Percentiles rank a stretch among this genome's conserved stretches.
These are phyloP conservation scores for Sarocladium strictum DNA, from an alignment of 2,329 filamentous ascomycete species.

Conservation along the genomic window DNA sequence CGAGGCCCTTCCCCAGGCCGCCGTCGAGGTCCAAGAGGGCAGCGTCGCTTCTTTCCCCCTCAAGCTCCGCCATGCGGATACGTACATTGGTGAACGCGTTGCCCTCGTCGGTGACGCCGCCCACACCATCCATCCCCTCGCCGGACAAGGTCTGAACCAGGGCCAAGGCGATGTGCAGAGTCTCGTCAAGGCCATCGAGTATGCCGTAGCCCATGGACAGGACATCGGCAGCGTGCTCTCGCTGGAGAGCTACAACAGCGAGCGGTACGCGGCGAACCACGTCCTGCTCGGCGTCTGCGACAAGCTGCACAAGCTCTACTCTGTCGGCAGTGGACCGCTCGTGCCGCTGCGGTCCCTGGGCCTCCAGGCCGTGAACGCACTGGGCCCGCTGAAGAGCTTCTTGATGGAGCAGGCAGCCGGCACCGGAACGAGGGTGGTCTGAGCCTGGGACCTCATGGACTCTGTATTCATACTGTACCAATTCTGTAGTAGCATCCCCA, in stretches of 20 bases:
- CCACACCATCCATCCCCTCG: conserved; percentile 90
- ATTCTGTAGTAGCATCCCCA: not conserved
- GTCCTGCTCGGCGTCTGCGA: conserved; percentile 75
- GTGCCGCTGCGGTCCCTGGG: conserved; percentile 76
- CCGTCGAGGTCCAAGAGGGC: conserved; percentile 67
- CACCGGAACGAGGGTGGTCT: conserved; percentile 41
- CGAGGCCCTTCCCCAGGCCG: conserved; percentile 56
- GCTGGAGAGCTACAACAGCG: conserved; percentile 73
- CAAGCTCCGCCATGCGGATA: conserved; percentile 86
- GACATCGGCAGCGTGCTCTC: conserved; percentile 77
- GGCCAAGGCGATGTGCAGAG: conserved; percentile 85
- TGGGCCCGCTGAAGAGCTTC: conserved; percentile 73
- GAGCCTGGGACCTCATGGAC: not conserved
- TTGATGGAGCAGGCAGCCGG: conserved; percentile 72
- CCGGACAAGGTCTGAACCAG: conserved; percentile 90
- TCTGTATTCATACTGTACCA: not conserved
- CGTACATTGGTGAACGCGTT: conserved; percentile 84
- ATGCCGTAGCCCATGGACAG: conserved; percentile 74
- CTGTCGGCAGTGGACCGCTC: conserved; percentile 70
- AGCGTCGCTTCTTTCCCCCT: conserved; percentile 87
- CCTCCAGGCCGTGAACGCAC: conserved; percentile 65
- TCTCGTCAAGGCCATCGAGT: conserved; percentile 67
- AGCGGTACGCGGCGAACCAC: conserved; percentile 78
- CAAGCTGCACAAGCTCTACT: conserved; percentile 89
- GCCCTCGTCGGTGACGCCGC: conserved; percentile 92